phyloP scores from a whole-genome alignment of 495 filamentous ascomycete species.

The Penicillium diatomitis region DNA sequence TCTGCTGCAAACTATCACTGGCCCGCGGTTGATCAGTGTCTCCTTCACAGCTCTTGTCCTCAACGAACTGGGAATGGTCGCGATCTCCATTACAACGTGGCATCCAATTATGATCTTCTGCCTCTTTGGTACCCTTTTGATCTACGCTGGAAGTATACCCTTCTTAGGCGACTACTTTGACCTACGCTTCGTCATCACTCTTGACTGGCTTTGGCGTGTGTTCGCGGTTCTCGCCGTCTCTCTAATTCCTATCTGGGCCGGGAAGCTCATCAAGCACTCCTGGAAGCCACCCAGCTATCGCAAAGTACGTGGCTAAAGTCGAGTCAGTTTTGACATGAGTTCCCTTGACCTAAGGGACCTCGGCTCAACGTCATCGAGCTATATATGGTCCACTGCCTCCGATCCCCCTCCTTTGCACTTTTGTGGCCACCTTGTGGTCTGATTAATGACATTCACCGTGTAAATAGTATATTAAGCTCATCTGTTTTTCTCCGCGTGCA shows the following conservation, averaged over 20 bases:
- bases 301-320: slow-evolving; percentile 67
- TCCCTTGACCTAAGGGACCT: background rate
- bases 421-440: too few species aligned
- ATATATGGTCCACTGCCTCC: too few species aligned
- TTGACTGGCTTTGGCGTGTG: slow-evolving; percentile 86
- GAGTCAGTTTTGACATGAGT: background rate
- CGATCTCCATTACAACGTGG: slow-evolving; percentile 93
- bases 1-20: slow-evolving; percentile 62
- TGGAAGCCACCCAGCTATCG: slow-evolving; percentile 91
- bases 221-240: slow-evolving; percentile 67
- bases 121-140: slow-evolving; percentile 66
- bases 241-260: slow-evolving; percentile 76
- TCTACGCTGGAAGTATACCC: slow-evolving; percentile 77
- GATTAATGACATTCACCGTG: too few species aligned
- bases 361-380: too few species aligned
- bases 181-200: slow-evolving; percentile 63
- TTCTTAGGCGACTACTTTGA: slow-evolving; percentile 90
- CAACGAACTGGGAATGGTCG: slow-evolving; percentile 96
- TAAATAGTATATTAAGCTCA: too few species aligned
- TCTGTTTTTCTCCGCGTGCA: too few species aligned
- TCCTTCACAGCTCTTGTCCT: slow-evolving; percentile 87
- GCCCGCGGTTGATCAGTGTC: slow-evolving; percentile 72
- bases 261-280: slow-evolving; percentile 71
- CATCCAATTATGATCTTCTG: slow-evolving; percentile 85
- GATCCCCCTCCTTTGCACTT: too few species aligned